Evolutionary conservation across 2,329 filamentous ascomycete species (phyloP), one percentile per base, ranked within the genome.

Genomic region (Cladorrhinum sp.): DNA sequence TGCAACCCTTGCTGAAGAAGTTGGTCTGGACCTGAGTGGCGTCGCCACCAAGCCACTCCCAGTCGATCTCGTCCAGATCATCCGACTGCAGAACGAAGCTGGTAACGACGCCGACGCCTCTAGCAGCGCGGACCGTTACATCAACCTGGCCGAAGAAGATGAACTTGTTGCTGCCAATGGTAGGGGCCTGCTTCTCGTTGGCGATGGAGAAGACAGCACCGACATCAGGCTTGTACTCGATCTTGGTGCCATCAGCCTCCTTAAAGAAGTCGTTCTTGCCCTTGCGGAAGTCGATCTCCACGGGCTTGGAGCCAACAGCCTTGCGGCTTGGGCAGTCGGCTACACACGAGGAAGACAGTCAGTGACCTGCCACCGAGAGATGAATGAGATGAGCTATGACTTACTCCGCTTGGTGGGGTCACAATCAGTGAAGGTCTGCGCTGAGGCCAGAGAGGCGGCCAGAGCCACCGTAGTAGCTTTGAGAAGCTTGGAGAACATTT

Each of bases 71-170:
- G 73, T 98, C 93, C 27, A 96, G 83, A 70, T 89, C 86, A 70
- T 96, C 92, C 1, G 92, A 97, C 79, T 96, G 90, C 65, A 99
- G 79, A 48, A 98, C 92, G 45, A 91, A 83, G 65, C 90, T 93
- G 77, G 92, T 97, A 64, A 99, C 90, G 65, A 99, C 90, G 66
- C 95, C 95, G 6, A 80, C 80, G 49, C 93, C 95, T 2, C 89
- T 83, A 24, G 95, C 88, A 41, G 90, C 88, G 75, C 92, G 89
- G 71, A 96, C 79, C 27, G 84, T 85, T 62, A 92, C 85, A 58
- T 96, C 90, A 68, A 97, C 85, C 70, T 87, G 87, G 64, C 95
- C 95, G 75, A 96, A 98, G 90, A 98, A 97, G 75, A 99, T 91
- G 81, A 96, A 98, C 83, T 92, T 93, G 70, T 86, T 82, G 59